Percentiles rank a stretch among this genome's conserved stretches.
Evolutionary conservation across 805 yeast species (phyloP).

Genomic region (Zygotorulaspora chibaensis): DNA sequence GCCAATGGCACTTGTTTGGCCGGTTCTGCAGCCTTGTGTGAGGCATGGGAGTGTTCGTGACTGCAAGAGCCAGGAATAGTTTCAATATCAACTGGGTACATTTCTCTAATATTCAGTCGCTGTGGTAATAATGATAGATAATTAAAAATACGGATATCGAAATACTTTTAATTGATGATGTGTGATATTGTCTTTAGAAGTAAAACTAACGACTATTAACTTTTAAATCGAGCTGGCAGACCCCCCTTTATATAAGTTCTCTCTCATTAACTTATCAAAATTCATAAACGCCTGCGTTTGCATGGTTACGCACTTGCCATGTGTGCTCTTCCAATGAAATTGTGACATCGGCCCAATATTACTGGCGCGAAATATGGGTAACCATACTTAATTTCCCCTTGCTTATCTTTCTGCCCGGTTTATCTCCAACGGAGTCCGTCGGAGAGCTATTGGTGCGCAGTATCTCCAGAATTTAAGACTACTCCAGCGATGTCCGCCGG

Average conservation of each 20-base stretch:
- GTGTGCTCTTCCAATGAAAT: neutral
- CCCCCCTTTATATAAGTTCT: neutral
- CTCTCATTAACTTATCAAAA: neutral
- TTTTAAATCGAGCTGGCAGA: too few relatives aligned
- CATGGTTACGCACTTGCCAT: neutral
- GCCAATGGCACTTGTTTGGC: constrained; percentile 5
- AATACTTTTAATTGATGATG: neutral
- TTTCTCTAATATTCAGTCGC: neutral
- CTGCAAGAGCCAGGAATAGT: constrained; percentile 8
- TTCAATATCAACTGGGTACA: constrained; percentile 16
- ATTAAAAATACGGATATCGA: neutral
- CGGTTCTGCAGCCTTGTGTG: neutral
- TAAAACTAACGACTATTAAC: too few relatives aligned
- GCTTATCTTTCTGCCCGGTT: neutral
- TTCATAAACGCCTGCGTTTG: neutral
- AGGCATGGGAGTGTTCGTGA: neutral
- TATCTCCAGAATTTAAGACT: neutral
- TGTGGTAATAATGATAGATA: neutral
- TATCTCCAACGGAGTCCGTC: neutral
- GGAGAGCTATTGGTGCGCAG: neutral
- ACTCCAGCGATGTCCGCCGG: neutral
- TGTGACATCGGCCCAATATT: neutral
- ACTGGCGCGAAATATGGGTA: neutral
- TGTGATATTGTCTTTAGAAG: neutral
- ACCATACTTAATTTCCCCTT: neutral